phyloP scores from a whole-genome alignment of 345 rosid species.

The Erucastrum elatum region DNA sequence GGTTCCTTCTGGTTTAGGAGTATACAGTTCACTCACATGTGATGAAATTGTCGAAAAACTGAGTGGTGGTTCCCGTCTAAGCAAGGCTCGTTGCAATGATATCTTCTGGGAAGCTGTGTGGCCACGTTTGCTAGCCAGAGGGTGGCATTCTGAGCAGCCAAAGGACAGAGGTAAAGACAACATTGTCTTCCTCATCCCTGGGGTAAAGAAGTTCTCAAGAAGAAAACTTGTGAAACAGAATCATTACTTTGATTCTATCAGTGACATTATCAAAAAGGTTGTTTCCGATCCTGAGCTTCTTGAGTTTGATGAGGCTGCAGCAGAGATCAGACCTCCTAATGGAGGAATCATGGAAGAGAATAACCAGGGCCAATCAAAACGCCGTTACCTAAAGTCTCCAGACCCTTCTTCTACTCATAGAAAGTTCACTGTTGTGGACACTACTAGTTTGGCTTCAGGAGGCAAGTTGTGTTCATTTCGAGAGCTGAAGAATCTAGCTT shows the following conservation, averaged over 20 bases:
- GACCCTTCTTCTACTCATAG: slow-evolving; percentile 31
- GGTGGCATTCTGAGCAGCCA: slow-evolving; percentile 74
- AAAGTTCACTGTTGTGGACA: slow-evolving; percentile 63
- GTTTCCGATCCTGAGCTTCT: slow-evolving; percentile 67
- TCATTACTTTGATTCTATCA: slow-evolving; percentile 65
- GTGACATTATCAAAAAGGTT: slow-evolving; percentile 60
- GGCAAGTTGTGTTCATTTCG: slow-evolving; percentile 46
- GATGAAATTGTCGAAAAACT: slow-evolving; percentile 49
- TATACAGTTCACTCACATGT: slow-evolving; percentile 49
- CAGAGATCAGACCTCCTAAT: slow-evolving; percentile 28
- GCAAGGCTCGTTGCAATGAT: slow-evolving; percentile 67
- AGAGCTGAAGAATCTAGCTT: slow-evolving; percentile 21
- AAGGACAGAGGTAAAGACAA: slow-evolving; percentile 44
- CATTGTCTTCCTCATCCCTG: slow-evolving; percentile 63
- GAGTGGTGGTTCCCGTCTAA: slow-evolving; percentile 53
- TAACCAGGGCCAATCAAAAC: slow-evolving; percentile 39
- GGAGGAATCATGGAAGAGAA: slow-evolving; percentile 33
- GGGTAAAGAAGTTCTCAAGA: slow-evolving; percentile 64
- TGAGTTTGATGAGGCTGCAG: slow-evolving; percentile 42
- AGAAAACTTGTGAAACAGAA: slow-evolving; percentile 54
- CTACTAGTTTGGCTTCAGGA: slow-evolving; percentile 43
- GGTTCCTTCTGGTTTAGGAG: slow-evolving; percentile 29
- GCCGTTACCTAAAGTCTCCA: slow-evolving; percentile 55
- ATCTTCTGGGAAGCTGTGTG: slow-evolving; percentile 83
- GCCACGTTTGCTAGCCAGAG: slow-evolving; percentile 71